These are phyloP conservation scores for Pinus albicaulis DNA, from an alignment of 75 land plant species.

Conservation along the genomic window DNA sequence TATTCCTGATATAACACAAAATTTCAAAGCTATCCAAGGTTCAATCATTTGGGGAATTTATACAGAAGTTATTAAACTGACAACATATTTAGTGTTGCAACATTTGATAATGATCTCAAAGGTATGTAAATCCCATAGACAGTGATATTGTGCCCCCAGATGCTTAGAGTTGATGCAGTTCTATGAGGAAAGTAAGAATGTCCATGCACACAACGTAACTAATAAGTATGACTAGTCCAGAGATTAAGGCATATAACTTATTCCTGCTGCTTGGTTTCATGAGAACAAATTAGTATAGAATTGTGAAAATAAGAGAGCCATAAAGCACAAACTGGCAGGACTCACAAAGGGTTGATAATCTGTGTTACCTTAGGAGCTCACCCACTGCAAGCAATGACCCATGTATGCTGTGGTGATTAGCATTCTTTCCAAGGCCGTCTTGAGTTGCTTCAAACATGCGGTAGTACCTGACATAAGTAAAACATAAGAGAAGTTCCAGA, in stretches of 20 bases:
- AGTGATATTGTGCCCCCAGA: background rate
- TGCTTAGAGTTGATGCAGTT: background rate
- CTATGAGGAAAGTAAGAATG: background rate
- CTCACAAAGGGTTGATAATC: background rate
- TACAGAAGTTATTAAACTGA: background rate
- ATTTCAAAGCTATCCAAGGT: background rate
- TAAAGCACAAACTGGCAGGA: background rate
- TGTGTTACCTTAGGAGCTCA: slow-evolving; percentile 82
- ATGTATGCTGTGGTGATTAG: slow-evolving; percentile 97
- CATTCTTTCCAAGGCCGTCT: slow-evolving; percentile 95
- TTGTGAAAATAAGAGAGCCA: background rate
- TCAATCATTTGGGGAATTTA: background rate
- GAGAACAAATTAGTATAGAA: background rate
- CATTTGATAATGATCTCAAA: background rate
- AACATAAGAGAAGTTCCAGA: background rate
- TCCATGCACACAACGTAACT: background rate
- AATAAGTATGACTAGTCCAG: background rate
- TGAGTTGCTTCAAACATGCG: slow-evolving; percentile 99
- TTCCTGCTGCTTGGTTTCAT: background rate
- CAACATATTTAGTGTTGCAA: background rate
- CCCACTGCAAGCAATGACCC: slow-evolving; percentile 99
- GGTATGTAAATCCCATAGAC: background rate
- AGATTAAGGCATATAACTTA: background rate
- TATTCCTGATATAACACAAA: slow-evolving; percentile 53
- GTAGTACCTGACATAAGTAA: slow-evolving; percentile 67